Evolutionary conservation across 108 stramenopile genomes (phyloP), one percentile per base, ranked within the genome.

Genomic region (Parietichytrium sp.): DNA sequence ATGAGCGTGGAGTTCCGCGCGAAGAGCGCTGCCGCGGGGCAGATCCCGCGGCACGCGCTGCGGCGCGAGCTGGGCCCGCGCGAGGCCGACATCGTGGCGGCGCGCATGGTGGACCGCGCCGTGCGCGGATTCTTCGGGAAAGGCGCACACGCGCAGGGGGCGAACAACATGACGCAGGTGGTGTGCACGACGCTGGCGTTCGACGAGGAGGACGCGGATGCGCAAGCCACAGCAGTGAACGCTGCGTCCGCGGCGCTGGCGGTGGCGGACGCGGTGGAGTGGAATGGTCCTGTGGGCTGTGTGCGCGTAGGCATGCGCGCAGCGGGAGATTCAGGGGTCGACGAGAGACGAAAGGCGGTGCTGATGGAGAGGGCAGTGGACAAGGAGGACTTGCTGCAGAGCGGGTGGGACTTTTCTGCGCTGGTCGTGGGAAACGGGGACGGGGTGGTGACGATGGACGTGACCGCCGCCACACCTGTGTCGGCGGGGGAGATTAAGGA

Each of bases 1-100:
- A 16, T 72, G 15, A 27, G 61, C 3, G 61, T 72, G 23, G 61
- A 72, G 61, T 31, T 45, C 61, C 61, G 61, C 61, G 61, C 36
- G 42, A 72, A 72, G 61, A 42, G 38, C 10, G 45, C 38, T 25
- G 61, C 38, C 42, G 61, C 61, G 33, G 61, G 61, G 16, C 36
- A 72, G 33, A 72, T 72, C 42, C 61, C 61, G 12, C 20, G 42
- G 20, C 61, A 72, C 42, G 42, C 45, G 10, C 42, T 72, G 1
- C 33, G 61, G 20, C 36, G 61, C 23, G 61, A 72, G 25, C 61
- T 72, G 23, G 61, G 38, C 23, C 61, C 61, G 33, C 61, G 61
- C 33, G 61, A 72, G 61, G 61, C 33, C 6, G 61, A 72, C 38
- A 42, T 72, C 13, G 61, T 72, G 23, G 38, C n/a, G 33, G 61